Evolutionary conservation across 2,329 filamentous ascomycete genomes (phyloP).

Genomic region (Zopfia rhizophila): DNA sequence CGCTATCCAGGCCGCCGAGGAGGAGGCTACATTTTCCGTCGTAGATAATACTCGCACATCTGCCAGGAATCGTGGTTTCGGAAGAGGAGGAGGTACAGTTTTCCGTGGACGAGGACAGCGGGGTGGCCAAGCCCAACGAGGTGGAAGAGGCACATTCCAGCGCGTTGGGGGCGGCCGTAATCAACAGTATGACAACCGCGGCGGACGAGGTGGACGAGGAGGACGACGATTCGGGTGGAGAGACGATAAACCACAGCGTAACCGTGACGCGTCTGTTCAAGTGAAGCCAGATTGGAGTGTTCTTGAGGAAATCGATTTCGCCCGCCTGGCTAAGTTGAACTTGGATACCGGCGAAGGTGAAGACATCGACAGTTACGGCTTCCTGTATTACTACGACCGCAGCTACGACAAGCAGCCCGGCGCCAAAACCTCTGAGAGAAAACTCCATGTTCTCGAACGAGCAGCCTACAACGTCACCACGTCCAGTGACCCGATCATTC

Average conservation of each 20-base stretch:
- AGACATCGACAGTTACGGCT: conserved; percentile 94
- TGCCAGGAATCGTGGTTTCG: conserved; percentile 82
- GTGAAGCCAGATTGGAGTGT: conserved; percentile 96
- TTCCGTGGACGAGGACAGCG: conserved; percentile 82
- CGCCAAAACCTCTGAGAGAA: conserved; percentile 83
- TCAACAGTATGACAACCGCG: conserved; percentile 76
- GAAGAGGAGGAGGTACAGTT: conserved; percentile 86
- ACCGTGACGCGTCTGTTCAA: conserved; percentile 94
- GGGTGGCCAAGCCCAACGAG: conserved; percentile 78
- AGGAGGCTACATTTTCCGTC: conserved; percentile 97
- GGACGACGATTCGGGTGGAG: conserved; percentile 97
- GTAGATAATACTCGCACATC: conserved; percentile 94
- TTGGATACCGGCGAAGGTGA: conserved; percentile 94
- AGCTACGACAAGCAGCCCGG: conserved; percentile 93
- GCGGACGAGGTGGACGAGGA: conserved; percentile 74
- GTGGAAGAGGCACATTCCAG: conserved; percentile 77
- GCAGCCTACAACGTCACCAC: conserved; percentile 99
- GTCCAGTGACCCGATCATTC: conserved; percentile 93
- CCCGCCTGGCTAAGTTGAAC: conserved; percentile 93
- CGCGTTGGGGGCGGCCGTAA: conserved; percentile 73
- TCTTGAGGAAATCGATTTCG: conserved; percentile 98
- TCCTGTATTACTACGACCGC: conserved; percentile 98
- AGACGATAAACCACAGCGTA: conserved; percentile 97
- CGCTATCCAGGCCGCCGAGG: conserved; percentile 89
- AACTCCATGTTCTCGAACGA: conserved; percentile 88